Evolutionary conservation across 768 basidiomycete species (phyloP), one percentile per base, ranked within the genome.

Genomic region (Nevesoporus exiguus): DNA sequence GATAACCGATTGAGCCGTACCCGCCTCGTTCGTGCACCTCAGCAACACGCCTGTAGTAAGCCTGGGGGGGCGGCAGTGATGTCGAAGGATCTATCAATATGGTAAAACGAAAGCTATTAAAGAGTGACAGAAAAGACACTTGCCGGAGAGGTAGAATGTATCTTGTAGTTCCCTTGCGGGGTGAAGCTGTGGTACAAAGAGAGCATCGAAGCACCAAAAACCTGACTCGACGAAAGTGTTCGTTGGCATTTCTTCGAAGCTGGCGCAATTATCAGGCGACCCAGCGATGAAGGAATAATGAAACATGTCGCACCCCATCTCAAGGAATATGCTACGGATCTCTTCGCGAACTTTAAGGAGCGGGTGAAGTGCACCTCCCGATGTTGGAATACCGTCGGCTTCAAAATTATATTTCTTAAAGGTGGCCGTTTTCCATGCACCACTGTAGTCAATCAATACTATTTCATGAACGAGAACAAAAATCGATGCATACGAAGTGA

Each of bases 341-440:
- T 99, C 97, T 73, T 98, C 97, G 52, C 97, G 81, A 24, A 99
- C 97, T 77, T 98, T 98, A 54, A 99, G 82, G 31, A 99, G 79
- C 15, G 97, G 97, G 71, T 98, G 97, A 29, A 98, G 77, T 14
- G 95, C 93, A 37, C 97, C 97, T 29, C 94, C 93, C 36, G 82
- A 82, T 3, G 94, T 86, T 9, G 88, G 90, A 27, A 86, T 82
- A 49, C 97, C 97, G 58, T 94, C 94, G 0, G 97, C 95, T 61
- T 96, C 94, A 63, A 98, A 98, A 74, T 99, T 99, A 75, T 98
- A 99, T 71, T 95, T 94, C 70, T 99, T 99, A 81, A 91, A 99
- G 9, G 79, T 80, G 1, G 96, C 81, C 0, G 84, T 86, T 72
- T 97, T 95, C 97, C 97, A 98, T 17, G 90, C 76, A 7, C 95